A percentile compares a stretch with the other conserved stretches of the same genome.
Conservation (phyloP, 208 protist species). For the Histomonas meleagridis region DNA sequence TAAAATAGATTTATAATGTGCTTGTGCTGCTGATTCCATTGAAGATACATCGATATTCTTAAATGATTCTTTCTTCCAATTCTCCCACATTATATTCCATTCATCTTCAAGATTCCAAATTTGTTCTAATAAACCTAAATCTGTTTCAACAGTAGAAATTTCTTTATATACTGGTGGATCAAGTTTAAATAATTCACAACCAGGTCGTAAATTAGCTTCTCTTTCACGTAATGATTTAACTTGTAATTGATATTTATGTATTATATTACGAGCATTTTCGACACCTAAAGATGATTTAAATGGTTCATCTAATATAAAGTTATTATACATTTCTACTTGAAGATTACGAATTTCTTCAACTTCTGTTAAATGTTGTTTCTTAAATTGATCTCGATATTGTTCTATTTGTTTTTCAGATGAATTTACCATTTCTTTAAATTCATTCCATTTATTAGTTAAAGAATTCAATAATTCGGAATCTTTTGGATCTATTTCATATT, state of each 20-base stretch:
- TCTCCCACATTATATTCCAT: conserved; percentile 11
- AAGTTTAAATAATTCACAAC: conserved; percentile 16
- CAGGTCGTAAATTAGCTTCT: neutral
- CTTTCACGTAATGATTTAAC: neutral
- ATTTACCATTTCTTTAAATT: neutral
- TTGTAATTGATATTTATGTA: neutral
- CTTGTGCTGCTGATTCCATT: neutral
- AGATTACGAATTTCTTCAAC: neutral
- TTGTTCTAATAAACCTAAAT: neutral
- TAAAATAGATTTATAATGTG: neutral
- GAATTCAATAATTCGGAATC: neutral
- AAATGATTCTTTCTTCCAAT: neutral
- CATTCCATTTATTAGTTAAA: neutral
- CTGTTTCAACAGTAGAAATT: conserved; percentile 31
- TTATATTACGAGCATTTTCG: neutral
- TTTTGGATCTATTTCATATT: conserved; percentile 24
- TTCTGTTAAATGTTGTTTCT: conserved; percentile 16
- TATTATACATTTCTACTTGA: conserved; percentile 10
- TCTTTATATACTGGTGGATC: conserved; percentile 35
- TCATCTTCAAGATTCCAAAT: conserved; percentile 18
- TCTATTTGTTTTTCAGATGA: neutral
- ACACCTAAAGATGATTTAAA: neutral
- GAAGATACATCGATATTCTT: conserved; percentile 21
- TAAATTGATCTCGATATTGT: neutral
- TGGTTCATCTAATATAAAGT: conserved; percentile 21